phyloP scores from a whole-genome alignment of 2,329 filamentous ascomycete species.

The Fusarium verticillioides region DNA sequence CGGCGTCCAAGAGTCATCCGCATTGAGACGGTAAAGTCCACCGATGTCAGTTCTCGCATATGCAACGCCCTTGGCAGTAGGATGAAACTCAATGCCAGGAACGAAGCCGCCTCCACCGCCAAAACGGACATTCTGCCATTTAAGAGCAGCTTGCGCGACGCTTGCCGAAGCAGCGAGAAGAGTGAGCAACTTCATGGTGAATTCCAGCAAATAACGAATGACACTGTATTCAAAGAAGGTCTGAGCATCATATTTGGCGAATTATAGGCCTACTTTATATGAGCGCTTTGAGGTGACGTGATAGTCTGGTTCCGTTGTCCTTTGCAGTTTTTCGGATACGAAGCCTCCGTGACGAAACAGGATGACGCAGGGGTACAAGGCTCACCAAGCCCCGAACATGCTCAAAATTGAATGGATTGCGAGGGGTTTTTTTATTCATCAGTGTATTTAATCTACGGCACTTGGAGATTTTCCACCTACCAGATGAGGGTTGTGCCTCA shows the following conservation, averaged over 20 bases:
- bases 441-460: background rate
- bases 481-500: background rate
- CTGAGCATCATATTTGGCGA: background rate
- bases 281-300: background rate
- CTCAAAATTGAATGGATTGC: background rate
- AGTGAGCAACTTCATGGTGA: conserved; percentile 20
- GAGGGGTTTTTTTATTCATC: background rate
- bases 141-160: conserved; percentile 13
- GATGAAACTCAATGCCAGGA: conserved; percentile 35
- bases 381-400: background rate
- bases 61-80: conserved; percentile 28
- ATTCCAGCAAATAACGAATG: background rate
- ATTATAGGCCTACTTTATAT: background rate
- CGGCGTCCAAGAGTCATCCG: conserved; percentile 34
- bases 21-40: conserved; percentile 33
- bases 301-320: background rate
- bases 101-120: conserved; percentile 33
- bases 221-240: fast-evolving
- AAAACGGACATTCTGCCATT: conserved; percentile 34
- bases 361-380: background rate
- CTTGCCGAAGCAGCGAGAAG: conserved; percentile 18
- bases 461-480: background rate
- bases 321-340: conserved; percentile 6
- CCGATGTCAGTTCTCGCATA: conserved; percentile 36
- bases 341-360: conserved; percentile 12